These are phyloP conservation scores for Malus orientalis DNA, from an alignment of 306 rosid species.

Conservation along the genomic window DNA sequence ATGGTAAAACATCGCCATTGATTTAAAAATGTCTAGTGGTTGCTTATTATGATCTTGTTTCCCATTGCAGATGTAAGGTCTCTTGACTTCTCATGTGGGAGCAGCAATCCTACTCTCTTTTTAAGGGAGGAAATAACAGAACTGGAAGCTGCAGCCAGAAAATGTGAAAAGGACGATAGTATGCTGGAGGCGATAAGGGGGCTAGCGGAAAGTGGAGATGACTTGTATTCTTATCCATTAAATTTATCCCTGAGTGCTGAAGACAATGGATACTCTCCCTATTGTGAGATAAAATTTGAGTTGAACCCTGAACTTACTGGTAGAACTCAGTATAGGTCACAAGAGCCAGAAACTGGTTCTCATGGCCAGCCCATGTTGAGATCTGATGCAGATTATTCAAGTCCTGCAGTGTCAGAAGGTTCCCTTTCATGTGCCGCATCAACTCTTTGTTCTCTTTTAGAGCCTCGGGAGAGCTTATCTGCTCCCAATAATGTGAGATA, in stretches of 20 bases:
- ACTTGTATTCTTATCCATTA: slow-evolving; percentile 56
- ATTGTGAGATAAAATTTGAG: slow-evolving; percentile 56
- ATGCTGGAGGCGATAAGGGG: slow-evolving; percentile 34
- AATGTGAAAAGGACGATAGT: slow-evolving; percentile 66
- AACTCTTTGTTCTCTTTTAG: slow-evolving; percentile 42
- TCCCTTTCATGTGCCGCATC: slow-evolving; percentile 51
- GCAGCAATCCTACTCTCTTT: slow-evolving; percentile 40
- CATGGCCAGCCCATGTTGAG: slow-evolving; percentile 22
- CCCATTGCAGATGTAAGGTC: slow-evolving; percentile 49
- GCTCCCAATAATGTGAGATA: slow-evolving; percentile 45
- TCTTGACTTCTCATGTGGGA: slow-evolving; percentile 65
- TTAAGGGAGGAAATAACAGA: slow-evolving; percentile 67
- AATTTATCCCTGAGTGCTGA: slow-evolving; percentile 49
- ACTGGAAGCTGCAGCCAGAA: slow-evolving; percentile 80
- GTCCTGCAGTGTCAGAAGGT: slow-evolving; percentile 37
- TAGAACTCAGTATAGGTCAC: slow-evolving; percentile 29
- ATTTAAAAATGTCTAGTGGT: background rate
- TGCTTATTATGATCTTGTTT: background rate
- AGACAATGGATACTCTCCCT: slow-evolving; percentile 57
- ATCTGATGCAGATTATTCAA: slow-evolving; percentile 21
- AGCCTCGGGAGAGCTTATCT: slow-evolving; percentile 30
- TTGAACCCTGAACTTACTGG: slow-evolving; percentile 25
- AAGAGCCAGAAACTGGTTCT: slow-evolving; percentile 29
- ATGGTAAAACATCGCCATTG: background rate
- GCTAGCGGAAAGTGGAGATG: slow-evolving; percentile 38